Percentiles rank a stretch among this genome's conserved stretches.
These are phyloP conservation scores for Penicillium frequentans DNA, from an alignment of 2,329 filamentous ascomycete genomes.

Conservation along the genomic window DNA sequence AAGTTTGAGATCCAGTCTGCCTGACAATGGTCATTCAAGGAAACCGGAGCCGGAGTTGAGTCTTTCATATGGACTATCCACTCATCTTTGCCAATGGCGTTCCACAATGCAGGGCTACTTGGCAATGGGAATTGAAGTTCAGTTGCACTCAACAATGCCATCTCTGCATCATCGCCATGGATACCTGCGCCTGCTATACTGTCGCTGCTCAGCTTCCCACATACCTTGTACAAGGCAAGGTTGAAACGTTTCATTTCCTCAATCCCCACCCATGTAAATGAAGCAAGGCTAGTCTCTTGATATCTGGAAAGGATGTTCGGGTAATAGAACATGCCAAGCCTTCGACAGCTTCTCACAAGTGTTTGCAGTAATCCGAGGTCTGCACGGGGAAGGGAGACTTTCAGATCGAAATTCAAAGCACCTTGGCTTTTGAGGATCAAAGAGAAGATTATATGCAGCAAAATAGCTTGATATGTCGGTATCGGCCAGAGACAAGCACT, in stretches of 20 bases:
- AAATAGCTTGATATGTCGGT: conserved; percentile 32
- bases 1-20: not conserved
- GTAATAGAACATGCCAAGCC: conserved; percentile 30
- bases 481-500: conserved; percentile 28
- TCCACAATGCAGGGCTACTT: not conserved
- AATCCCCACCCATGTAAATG: conserved; percentile 24
- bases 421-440: conserved; percentile 4
- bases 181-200: no score
- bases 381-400: conserved; percentile 1
- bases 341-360: conserved; percentile 28
- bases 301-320: conserved; percentile 25
- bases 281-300: conserved; percentile 4
- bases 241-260: conserved; percentile 34
- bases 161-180: not conserved
- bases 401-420: conserved; percentile 14
- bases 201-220: conserved; percentile 3
- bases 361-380: conserved; percentile 16
- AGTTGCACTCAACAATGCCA: not conserved
- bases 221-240: conserved; percentile 27
- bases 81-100: not conserved
- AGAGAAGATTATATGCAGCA: conserved; percentile 32
- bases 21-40: not conserved
- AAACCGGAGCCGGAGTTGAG: not conserved
- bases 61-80: not conserved
- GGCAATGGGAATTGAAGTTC: conserved; percentile 2